A percentile compares a stretch with the other conserved stretches of the same genome.
Evolutionary conservation across 2,329 filamentous ascomycete species (phyloP).

Genomic region (Sclerotinia borealis): DNA sequence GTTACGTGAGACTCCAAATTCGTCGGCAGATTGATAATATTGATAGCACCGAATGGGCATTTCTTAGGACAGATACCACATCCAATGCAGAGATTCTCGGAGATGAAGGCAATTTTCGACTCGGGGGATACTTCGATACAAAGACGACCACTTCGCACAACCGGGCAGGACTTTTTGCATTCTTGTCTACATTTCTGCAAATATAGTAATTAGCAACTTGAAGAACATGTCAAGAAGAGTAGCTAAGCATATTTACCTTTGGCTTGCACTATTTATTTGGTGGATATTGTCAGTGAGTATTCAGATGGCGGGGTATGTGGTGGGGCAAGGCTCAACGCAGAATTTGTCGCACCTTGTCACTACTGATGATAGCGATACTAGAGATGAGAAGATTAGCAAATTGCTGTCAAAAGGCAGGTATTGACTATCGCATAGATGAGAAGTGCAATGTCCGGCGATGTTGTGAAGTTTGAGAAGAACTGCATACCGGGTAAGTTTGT

Average conservation of each 20-base stretch:
- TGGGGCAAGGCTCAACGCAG: constrained; percentile 35
- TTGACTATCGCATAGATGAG: neutral
- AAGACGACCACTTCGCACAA: constrained; percentile 93
- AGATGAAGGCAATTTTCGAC: constrained; percentile 96
- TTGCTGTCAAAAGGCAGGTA: neutral
- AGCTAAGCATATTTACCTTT: constrained; percentile 50
- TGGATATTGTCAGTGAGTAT: constrained; percentile 37
- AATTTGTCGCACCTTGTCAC: constrained; percentile 73
- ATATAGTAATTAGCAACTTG: constrained; percentile 30
- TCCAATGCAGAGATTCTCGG: constrained; percentile 90
- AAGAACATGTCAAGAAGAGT: neutral
- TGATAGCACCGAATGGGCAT: constrained; percentile 96
- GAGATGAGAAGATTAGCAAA: constrained; percentile 15
- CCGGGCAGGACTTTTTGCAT: constrained; percentile 97
- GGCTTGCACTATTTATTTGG: constrained; percentile 66
- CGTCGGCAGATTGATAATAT: constrained; percentile 99
- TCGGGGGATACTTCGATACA: constrained; percentile 89
- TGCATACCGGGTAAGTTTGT: constrained; percentile 90
- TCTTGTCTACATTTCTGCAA: constrained; percentile 93
- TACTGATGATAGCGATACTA: constrained; percentile 98
- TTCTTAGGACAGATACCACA: constrained; percentile 99
- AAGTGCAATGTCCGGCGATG: neutral
- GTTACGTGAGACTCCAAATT: constrained; percentile 98
- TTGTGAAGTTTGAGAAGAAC: neutral
- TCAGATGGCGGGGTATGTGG: constrained; percentile 29